Conservation (phyloP, 441 rosid genomes). For the Erodium trifolium region DNA sequence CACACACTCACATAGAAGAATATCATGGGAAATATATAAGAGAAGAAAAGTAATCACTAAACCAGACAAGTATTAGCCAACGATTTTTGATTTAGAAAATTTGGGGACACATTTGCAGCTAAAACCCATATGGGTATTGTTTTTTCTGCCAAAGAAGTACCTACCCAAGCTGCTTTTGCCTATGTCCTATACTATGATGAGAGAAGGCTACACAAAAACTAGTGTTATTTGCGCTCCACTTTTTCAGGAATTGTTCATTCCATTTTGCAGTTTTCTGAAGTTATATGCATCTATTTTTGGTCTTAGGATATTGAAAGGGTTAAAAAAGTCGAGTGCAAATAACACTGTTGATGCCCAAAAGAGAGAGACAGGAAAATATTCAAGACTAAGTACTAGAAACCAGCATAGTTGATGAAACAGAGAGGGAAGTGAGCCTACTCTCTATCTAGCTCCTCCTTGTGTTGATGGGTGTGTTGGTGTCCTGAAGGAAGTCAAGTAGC, state of each 20-base stretch:
- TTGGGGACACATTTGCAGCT: background rate
- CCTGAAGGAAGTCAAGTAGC: slow-evolving; percentile 81
- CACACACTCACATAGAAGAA: background rate
- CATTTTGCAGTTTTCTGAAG: background rate
- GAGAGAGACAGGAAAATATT: slow-evolving; percentile 10
- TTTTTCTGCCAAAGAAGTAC: slow-evolving; percentile 22
- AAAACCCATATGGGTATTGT: slow-evolving; percentile 18
- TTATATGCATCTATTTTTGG: background rate
- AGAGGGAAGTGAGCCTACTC: too few species aligned
- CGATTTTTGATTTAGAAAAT: background rate
- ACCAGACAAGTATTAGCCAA: slow-evolving; percentile 6
- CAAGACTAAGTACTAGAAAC: slow-evolving; percentile 19
- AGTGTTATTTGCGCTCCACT: slow-evolving; percentile 53
- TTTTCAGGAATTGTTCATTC: slow-evolving; percentile 11
- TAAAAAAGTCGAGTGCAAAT: slow-evolving; percentile 49
- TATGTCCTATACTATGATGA: slow-evolving; percentile 30
- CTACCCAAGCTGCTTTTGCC: slow-evolving; percentile 19
- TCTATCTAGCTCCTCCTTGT: slow-evolving; percentile 37
- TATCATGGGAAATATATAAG: background rate
- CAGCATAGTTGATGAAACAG: slow-evolving; percentile 14
- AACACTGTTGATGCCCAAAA: slow-evolving; percentile 38
- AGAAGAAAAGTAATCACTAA: background rate
- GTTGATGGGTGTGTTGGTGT: slow-evolving; percentile 25
- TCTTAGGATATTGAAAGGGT: background rate
- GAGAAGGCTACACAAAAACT: slow-evolving; percentile 12